Percentiles rank a stretch among this genome's conserved stretches.
These are phyloP conservation scores for Crithidia fasciculata DNA, from an alignment of 208 protist species.

Conservation along the genomic window DNA sequence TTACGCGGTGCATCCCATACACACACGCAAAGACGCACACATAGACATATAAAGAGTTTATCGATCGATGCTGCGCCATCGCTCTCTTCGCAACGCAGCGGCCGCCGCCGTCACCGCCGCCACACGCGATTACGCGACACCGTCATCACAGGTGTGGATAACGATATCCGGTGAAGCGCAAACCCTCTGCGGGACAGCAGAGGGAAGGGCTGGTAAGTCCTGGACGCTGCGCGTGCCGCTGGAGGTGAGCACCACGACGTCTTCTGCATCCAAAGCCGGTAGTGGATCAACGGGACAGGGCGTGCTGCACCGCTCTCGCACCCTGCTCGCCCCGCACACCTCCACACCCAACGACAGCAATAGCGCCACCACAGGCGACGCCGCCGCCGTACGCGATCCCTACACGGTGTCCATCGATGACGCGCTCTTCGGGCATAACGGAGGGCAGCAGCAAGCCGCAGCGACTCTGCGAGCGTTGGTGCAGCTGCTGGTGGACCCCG, in stretches of 20 bases:
- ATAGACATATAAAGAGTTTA: background rate
- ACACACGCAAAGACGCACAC: background rate
- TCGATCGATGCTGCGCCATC: constrained; percentile 18
- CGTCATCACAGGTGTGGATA: constrained; percentile 15
- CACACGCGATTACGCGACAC: background rate
- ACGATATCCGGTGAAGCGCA: constrained; percentile 1
- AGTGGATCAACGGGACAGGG: background rate
- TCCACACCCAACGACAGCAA: background rate
- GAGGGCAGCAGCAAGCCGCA: background rate
- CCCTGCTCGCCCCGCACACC: constrained; percentile 12
- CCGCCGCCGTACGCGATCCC: background rate
- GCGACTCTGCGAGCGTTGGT: constrained; percentile 49
- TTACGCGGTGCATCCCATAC: background rate
- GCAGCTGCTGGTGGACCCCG: constrained; percentile 63
- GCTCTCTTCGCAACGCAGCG: constrained; percentile 9
- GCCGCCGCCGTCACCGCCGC: background rate
- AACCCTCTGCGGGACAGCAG: background rate
- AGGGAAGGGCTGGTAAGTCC: background rate
- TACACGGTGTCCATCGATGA: constrained; percentile 38
- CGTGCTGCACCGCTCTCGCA: constrained; percentile 15
- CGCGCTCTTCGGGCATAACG: constrained; percentile 10
- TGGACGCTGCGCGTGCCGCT: constrained; percentile 24
- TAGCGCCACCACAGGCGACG: background rate
- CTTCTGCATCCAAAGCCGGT: background rate
- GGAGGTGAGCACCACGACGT: background rate